These are phyloP conservation scores for Penicillium taxi DNA, from an alignment of 495 filamentous ascomycete genomes.

Conservation along the genomic window DNA sequence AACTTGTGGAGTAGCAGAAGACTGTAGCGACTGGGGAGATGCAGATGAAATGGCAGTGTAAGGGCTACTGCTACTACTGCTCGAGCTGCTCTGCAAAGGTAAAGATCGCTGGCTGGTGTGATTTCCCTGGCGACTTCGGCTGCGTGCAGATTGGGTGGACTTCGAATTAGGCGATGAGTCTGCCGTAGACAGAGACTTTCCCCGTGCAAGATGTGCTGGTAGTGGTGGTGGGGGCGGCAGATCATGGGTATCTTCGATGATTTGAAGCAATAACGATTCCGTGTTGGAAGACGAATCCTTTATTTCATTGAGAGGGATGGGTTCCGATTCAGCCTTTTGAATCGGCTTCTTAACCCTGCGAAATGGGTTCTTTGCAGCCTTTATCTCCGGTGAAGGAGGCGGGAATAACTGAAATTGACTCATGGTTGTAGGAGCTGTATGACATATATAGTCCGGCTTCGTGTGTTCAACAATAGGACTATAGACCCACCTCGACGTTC, in stretches of 20 bases:
- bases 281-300: conserved; percentile 24
- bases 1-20: conserved; percentile 35
- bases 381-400: conserved; percentile 35
- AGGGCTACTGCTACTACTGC: conserved; percentile 8
- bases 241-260: conserved; percentile 32
- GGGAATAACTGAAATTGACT: conserved; percentile 50
- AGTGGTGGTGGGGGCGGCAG: conserved; percentile 21
- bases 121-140: conserved; percentile 16
- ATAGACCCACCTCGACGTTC: conserved; percentile 1
- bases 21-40: conserved; percentile 11
- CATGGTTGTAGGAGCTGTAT: conserved; percentile 15
- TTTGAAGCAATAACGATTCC: conserved; percentile 32
- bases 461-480: background rate
- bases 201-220: conserved; percentile 10
- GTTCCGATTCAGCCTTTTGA: conserved; percentile 20
- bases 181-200: conserved; percentile 12
- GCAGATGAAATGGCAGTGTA: conserved; percentile 26
- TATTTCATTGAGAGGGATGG: conserved; percentile 32
- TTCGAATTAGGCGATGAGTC: conserved; percentile 9
- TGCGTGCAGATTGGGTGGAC: conserved; percentile 19
- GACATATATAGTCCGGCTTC: background rate
- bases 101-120: conserved; percentile 6
- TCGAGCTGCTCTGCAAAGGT: conserved; percentile 11
- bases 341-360: conserved; percentile 22
- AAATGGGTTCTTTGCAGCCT: conserved; percentile 33